Evolutionary conservation across 176 grass and related monocot species (phyloP).

Genomic region (Echinochloa phyllopogon): DNA sequence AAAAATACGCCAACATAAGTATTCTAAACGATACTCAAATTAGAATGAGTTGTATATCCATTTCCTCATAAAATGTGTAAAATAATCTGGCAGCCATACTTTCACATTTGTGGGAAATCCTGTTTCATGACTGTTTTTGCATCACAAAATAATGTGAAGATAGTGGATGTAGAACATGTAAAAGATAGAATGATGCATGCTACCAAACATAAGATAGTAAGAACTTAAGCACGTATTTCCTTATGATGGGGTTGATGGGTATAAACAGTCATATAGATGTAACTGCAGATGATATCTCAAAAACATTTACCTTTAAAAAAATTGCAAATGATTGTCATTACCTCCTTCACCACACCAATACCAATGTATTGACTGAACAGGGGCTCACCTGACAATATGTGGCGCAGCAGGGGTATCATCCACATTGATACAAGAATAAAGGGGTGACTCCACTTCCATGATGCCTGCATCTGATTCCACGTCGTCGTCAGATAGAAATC

Average conservation of each 20-base stretch:
- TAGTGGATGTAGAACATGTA: background rate
- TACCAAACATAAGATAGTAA: too few relatives aligned
- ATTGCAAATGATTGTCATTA: background rate
- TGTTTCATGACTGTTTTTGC: background rate
- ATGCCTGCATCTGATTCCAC: conserved; percentile 33
- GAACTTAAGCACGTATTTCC: background rate
- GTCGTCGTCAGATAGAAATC: conserved; percentile 54
- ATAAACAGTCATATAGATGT: background rate
- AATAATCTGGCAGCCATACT: background rate
- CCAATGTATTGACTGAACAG: background rate
- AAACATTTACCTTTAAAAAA: too few relatives aligned
- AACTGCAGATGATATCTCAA: background rate
- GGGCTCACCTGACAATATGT: conserved; percentile 51
- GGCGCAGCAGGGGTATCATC: conserved; percentile 3
- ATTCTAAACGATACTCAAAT: conserved; percentile 12
- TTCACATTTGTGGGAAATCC: background rate
- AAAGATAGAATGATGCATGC: background rate
- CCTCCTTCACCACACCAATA: background rate
- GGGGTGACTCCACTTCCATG: conserved; percentile 66
- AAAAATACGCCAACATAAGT: background rate
- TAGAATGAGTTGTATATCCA: background rate
- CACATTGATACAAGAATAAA: conserved; percentile 35
- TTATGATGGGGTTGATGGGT: background rate
- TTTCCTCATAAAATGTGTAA: background rate
- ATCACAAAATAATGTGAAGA: background rate